Conservation (phyloP, 768 basidiomycete genomes). For the Leucogyrophana mollusca region DNA sequence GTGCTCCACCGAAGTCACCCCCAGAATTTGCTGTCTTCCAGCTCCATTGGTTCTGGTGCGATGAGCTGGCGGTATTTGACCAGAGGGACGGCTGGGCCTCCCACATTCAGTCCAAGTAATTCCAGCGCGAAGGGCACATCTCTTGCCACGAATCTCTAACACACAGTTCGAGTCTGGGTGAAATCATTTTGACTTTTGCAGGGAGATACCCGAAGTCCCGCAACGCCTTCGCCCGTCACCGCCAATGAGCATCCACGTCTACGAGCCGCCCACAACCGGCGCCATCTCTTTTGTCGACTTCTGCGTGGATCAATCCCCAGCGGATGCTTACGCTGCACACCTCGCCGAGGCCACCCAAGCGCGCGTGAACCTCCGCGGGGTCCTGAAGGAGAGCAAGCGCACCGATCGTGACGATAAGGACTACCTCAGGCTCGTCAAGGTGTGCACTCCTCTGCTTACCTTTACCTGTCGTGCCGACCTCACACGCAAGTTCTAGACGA, state of each 20-base stretch:
- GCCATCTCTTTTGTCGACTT: constrained; percentile 77
- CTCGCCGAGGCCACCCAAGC: constrained; percentile 78
- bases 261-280: constrained; percentile 84
- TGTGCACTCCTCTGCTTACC: constrained; percentile 29
- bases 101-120: too few species aligned
- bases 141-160: constrained; percentile 85
- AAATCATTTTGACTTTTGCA: not conserved
- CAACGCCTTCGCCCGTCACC: not conserved
- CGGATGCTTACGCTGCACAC: constrained; percentile 48
- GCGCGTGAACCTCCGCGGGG: constrained; percentile 73
- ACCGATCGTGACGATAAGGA: constrained; percentile 76
- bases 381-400: constrained; percentile 77
- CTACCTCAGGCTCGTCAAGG: constrained; percentile 81
- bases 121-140: too few species aligned
- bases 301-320: constrained; percentile 55
- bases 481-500: constrained; percentile 71
- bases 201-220: too few species aligned
- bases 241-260: constrained; percentile 54
- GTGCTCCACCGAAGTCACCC: too few species aligned
- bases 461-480: not conserved
- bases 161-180: constrained; percentile 29
- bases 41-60: too few species aligned
- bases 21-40: too few species aligned
- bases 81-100: too few species aligned
- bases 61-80: too few species aligned